Percentiles rank a stretch among this genome's conserved stretches.
Conservation (phyloP, 1,284 basidiomycete species). For the Mycosarcoma mackinlayi region DNA sequence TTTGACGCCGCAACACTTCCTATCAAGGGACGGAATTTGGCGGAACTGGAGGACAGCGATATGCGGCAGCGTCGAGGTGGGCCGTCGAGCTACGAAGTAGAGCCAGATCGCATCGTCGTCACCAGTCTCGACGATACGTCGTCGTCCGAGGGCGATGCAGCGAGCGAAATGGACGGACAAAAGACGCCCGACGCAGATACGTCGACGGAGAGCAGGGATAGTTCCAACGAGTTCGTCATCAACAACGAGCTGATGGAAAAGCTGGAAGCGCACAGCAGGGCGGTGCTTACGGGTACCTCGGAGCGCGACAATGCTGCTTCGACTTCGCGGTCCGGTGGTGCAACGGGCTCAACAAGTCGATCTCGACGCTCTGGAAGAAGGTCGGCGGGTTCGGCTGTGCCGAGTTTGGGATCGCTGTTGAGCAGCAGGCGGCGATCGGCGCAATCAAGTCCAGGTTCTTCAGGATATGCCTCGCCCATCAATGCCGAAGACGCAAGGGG, state of each 20-base stretch:
- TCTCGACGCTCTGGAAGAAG: constrained; percentile 31
- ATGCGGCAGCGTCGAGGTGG: constrained; percentile 30
- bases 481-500: constrained; percentile 38
- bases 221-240: constrained; percentile 37
- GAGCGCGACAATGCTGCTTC: constrained; percentile 42
- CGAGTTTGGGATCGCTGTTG: constrained; percentile 29
- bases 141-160: constrained; percentile 27
- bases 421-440: constrained; percentile 31
- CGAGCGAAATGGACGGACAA: constrained; percentile 11
- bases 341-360: constrained; percentile 2
- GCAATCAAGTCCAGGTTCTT: constrained; percentile 41
- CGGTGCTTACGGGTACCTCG: constrained; percentile 45
- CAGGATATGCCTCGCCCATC: constrained; percentile 47
- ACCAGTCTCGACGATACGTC: constrained; percentile 47
- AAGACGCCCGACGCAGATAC: constrained; percentile 35
- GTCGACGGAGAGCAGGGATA: constrained; percentile 23
- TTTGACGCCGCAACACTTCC: constrained; percentile 4
- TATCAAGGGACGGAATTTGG: constrained; percentile 1
- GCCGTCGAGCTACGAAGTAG: constrained; percentile 46
- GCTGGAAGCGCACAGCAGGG: constrained; percentile 50
- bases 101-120: constrained; percentile 48
- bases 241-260: constrained; percentile 59
- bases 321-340: constrained; percentile 15
- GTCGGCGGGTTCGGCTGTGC: constrained; percentile 13
- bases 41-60: constrained; percentile 31